Evolutionary conservation across 2,329 filamentous ascomycete species (phyloP).

Genomic region (Sclerotinia trifoliorum): DNA sequence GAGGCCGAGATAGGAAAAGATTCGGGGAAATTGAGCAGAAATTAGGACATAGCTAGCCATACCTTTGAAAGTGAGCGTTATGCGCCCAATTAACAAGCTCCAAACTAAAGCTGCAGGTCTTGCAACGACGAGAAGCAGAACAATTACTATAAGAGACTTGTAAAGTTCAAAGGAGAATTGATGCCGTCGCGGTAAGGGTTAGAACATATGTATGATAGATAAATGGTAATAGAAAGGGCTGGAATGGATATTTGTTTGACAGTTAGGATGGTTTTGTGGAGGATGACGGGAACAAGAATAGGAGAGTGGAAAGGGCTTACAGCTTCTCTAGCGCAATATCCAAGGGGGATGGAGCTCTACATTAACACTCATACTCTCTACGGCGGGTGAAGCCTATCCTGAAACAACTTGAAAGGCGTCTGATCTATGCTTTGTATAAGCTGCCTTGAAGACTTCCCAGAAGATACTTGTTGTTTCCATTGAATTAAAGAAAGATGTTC

Average conservation of each 20-base stretch:
- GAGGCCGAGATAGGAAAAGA: background rate
- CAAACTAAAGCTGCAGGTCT: background rate
- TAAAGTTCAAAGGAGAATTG: background rate
- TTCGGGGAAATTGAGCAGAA: background rate
- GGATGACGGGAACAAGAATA: background rate
- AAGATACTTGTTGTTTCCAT: background rate
- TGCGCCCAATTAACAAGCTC: no score
- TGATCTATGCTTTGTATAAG: background rate
- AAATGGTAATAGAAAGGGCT: background rate
- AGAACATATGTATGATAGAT: background rate
- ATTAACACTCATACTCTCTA: background rate
- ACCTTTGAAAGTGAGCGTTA: background rate
- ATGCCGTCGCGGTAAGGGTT: background rate
- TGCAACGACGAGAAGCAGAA: background rate
- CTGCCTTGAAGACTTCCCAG: background rate
- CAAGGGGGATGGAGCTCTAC: background rate
- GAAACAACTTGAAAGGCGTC: background rate
- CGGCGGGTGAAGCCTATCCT: background rate
- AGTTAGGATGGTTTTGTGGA: background rate
- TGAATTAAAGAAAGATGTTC: background rate
- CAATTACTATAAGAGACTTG: background rate
- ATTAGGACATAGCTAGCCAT: background rate
- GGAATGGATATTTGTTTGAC: background rate
- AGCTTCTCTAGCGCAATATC: background rate
- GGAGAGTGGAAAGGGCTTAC: background rate